Conservation (phyloP, 768 basidiomycete genomes). For the Cyathus striatus region DNA sequence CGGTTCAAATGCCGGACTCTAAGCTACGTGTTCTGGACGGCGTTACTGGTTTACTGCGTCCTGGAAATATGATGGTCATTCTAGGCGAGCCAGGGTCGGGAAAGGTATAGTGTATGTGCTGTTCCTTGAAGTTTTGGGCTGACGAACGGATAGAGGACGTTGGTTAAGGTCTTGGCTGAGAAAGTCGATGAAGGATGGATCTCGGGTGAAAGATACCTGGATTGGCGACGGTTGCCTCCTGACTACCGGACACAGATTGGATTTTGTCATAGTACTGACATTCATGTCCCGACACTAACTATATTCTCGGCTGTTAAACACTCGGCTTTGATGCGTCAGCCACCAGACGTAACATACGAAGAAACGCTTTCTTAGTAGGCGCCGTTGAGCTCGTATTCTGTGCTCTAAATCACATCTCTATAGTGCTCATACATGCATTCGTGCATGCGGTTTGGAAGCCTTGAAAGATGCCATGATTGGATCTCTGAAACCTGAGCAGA, state of each 20-base stretch:
- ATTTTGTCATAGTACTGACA: conserved; percentile 85
- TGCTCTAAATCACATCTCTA: conserved; percentile 2
- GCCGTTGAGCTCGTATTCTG: background rate
- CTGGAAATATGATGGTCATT: conserved; percentile 74
- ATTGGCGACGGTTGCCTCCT: conserved; percentile 44
- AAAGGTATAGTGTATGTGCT: conserved; percentile 26
- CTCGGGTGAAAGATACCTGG: conserved; percentile 47
- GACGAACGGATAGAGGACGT: conserved; percentile 43
- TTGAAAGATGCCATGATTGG: conserved; percentile 62
- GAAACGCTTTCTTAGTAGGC: conserved; percentile 82
- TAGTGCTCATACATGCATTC: conserved; percentile 44
- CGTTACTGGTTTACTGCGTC: conserved; percentile 75
- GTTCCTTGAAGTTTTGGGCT: background rate
- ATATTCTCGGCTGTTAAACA: conserved; percentile 79
- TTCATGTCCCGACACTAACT: conserved; percentile 68
- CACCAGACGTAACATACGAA: conserved; percentile 49
- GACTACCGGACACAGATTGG: conserved; percentile 72
- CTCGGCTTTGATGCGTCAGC: conserved; percentile 79
- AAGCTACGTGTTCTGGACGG: conserved; percentile 55
- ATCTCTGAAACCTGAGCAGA: conserved; percentile 62
- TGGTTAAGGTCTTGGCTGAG: conserved; percentile 52
- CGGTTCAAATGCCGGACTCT: conserved; percentile 47
- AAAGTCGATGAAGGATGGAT: conserved; percentile 42
- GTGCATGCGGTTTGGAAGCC: conserved; percentile 59
- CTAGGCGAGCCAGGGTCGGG: conserved; percentile 60